Base-by-base conservation (phyloP, 768 basidiomycete species). In the Mycena rosella region DNA sequence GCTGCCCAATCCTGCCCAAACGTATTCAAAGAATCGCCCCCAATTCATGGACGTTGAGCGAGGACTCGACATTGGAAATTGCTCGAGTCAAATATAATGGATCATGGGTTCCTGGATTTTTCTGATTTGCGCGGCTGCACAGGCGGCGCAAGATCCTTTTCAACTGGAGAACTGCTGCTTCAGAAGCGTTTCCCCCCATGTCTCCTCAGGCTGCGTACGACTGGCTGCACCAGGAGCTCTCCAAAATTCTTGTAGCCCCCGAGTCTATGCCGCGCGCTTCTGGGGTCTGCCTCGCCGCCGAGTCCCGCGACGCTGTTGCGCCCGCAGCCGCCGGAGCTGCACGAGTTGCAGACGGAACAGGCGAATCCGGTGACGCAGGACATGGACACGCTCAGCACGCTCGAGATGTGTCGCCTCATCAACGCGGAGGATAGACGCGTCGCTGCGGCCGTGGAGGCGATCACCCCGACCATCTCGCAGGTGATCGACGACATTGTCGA, bases 401-500 rank as follows among this genome's bases (percentile, higher is more conserved):
- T 75, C 18, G 77, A 79, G 7, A 74, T 80, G 72, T 80, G 79
- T 58, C 67, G 69, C 0, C 72, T 79, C 24, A 79, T 81, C n/a
- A 81, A 80, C 63, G 70, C 72, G 1, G 70, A 75, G 65, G 79
- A 80, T 54, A 65, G 73, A 2, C 47, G 51, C 4, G 69, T 80
- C 20, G 78, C 80, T 1, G 47, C 67, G 2, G 75, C 78, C 4
- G 79, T 80, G 14, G 65, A 70, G 29, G 66, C 59, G 18, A 77
- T 78, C 57, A 67, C 78, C 2, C 75, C 74, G 1, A 72, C 68
- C 34, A 78, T 81, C 22, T 74, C 80, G 27, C 55, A 70, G 8
- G 69, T 72, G 14, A 77, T 81, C 29, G 79, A 80, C 65, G 60
- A 70, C 5, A 78, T 79, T 49, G 74, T 73, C 7, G 74, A 74